These are phyloP conservation scores for Camelina hispida DNA, from an alignment of 345 rosid genomes.

Conservation along the genomic window DNA sequence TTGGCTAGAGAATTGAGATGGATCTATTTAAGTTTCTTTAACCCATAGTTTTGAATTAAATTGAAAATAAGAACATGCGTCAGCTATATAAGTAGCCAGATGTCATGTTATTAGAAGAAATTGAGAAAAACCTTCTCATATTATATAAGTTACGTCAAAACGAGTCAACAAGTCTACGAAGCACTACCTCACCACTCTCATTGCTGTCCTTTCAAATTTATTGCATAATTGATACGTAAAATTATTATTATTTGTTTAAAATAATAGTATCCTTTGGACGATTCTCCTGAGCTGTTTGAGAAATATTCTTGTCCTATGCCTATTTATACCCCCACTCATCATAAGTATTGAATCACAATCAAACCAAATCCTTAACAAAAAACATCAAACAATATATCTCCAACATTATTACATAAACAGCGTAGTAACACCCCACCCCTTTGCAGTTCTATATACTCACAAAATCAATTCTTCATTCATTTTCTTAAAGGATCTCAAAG, in stretches of 20 bases:
- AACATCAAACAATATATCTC: not conserved
- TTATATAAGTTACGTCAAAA: no score
- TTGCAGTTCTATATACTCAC: conserved; percentile 7
- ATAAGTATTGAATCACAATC: not conserved
- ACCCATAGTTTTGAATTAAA: no score
- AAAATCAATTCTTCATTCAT: not conserved
- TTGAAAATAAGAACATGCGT: no score
- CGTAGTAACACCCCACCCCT: not conserved
- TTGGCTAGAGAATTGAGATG: no score
- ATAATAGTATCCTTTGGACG: not conserved
- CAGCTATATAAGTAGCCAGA: no score
- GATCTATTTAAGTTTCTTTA: no score
- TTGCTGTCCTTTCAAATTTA: not conserved
- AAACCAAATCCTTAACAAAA: not conserved
- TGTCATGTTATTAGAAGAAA: no score
- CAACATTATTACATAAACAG: not conserved
- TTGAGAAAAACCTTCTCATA: no score
- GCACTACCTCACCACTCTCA: not conserved
- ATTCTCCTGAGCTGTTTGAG: no score
- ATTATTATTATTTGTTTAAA: not conserved
- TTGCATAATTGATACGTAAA: not conserved
- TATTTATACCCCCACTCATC: not conserved
- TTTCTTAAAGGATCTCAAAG: conserved; percentile 1
- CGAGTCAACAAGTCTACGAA: not conserved
- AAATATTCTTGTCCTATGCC: not conserved